phyloP scores from a whole-genome alignment of 176 grass and related monocot genomes.

The Triticum urartu region DNA sequence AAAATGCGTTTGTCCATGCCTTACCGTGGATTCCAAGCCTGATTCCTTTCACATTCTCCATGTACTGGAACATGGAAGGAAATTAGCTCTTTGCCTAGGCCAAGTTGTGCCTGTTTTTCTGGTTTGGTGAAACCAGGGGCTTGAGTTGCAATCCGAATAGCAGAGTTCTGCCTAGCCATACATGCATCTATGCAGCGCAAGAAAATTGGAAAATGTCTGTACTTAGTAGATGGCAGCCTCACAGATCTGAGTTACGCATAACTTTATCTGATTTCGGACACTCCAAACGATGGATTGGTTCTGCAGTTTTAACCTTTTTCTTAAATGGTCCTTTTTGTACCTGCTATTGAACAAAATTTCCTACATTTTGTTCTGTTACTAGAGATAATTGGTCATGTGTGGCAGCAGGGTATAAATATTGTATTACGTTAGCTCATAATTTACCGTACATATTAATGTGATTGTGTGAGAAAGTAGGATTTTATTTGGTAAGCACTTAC shows the following conservation, averaged over 20 bases:
- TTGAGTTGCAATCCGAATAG: neutral
- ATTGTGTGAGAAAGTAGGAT: no score
- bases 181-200: neutral
- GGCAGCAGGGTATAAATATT: no score
- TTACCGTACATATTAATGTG: no score
- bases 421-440: no score
- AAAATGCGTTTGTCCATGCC: conserved; percentile 18
- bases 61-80: neutral
- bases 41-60: conserved; percentile 47
- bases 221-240: no score
- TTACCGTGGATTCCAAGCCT: conserved; percentile 21
- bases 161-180: neutral
- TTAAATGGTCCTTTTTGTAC: no score
- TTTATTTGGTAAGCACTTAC: no score
- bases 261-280: neutral
- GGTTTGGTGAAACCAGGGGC: conserved; percentile 52
- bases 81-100: neutral
- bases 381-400: no score
- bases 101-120: neutral
- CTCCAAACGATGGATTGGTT: no score
- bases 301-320: no score
- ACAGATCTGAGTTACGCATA: neutral
- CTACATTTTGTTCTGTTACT: neutral
- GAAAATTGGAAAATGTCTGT: neutral
- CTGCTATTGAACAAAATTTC: neutral